A percentile compares a stretch with the other conserved stretches of the same genome.
phyloP scores from a whole-genome alignment of 768 basidiomycete species.

The Megacollybia marginata region DNA sequence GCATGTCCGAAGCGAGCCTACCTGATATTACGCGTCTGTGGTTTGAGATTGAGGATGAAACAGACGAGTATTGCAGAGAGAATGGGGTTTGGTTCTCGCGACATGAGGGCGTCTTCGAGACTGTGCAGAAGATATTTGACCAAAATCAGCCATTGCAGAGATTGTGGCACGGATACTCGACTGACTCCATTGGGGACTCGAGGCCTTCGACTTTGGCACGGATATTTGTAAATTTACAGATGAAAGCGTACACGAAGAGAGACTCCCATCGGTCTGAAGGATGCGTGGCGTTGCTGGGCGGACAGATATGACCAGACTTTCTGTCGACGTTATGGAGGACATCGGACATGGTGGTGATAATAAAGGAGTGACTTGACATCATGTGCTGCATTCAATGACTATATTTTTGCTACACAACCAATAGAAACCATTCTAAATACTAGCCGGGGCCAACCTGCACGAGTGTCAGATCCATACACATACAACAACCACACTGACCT shows the following conservation, averaged over 20 bases:
- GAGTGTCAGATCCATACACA: conserved; percentile 3
- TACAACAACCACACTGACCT: conserved; percentile 38
- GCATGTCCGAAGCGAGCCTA: conserved; percentile 33
- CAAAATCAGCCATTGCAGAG: conserved; percentile 7
- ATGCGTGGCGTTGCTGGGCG: conserved; percentile 59
- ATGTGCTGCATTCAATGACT: neutral
- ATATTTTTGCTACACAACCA: neutral
- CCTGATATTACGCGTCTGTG: conserved; percentile 88
- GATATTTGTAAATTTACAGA: conserved; percentile 74
- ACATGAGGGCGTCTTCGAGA: conserved; percentile 73
- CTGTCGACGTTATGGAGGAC: conserved; percentile 14
- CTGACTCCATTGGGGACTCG: conserved; percentile 80
- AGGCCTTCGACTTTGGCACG: conserved; percentile 72
- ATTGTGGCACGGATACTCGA: conserved; percentile 12
- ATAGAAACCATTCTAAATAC: conserved; percentile 14
- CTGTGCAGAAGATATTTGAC: conserved; percentile 35
- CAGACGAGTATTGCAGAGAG: conserved; percentile 66
- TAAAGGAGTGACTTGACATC: conserved; percentile 3
- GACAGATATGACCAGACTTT: conserved; percentile 38
- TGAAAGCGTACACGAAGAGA: conserved; percentile 79
- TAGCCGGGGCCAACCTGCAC: conserved; percentile 81
- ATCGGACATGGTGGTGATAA: neutral
- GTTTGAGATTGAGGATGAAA: conserved; percentile 77
- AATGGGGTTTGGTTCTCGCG: conserved; percentile 63
- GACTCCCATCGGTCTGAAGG: conserved; percentile 84